Percentiles rank a stretch among this genome's conserved stretches.
Conservation (phyloP, 257 asterid species). For the Gynochthodes officinalis region DNA sequence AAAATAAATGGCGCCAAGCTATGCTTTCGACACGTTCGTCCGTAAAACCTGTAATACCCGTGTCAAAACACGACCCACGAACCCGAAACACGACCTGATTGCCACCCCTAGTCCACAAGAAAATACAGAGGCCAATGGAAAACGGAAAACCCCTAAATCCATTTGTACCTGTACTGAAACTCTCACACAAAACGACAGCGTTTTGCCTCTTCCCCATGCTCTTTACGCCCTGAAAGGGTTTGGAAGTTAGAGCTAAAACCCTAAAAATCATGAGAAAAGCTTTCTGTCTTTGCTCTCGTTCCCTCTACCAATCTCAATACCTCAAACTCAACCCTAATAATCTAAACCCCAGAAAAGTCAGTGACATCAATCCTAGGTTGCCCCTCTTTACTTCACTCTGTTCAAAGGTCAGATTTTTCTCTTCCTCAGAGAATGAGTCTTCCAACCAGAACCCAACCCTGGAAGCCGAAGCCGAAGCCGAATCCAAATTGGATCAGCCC, state of each 20-base stretch:
- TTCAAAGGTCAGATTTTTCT: constrained; percentile 45
- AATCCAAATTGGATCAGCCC: constrained; percentile 19
- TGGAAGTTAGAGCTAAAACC: constrained; percentile 24
- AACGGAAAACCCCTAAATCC: too few species aligned
- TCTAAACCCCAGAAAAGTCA: constrained; percentile 5
- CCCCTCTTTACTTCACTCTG: constrained; percentile 22
- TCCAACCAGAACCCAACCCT: constrained; percentile 13
- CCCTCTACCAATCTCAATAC: constrained; percentile 29
- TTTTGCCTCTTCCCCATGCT: background rate
- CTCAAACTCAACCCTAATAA: constrained; percentile 18
- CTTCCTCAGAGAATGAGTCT: constrained; percentile 47
- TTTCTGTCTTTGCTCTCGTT: constrained; percentile 45
- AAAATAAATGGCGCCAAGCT: too few species aligned
- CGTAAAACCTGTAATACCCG: too few species aligned
- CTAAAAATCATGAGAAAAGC: constrained; percentile 60
- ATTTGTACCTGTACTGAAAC: too few species aligned
- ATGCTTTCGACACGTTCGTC: too few species aligned
- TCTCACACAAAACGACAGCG: background rate
- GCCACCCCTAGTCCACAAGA: too few species aligned
- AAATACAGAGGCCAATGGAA: too few species aligned
- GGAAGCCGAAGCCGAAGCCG: constrained; percentile 33
- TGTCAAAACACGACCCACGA: too few species aligned
- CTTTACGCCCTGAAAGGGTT: background rate
- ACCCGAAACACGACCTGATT: too few species aligned
- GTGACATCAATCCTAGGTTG: constrained; percentile 13